These are phyloP conservation scores for Gnetum montanum DNA, from an alignment of 75 land plant species.

Conservation along the genomic window DNA sequence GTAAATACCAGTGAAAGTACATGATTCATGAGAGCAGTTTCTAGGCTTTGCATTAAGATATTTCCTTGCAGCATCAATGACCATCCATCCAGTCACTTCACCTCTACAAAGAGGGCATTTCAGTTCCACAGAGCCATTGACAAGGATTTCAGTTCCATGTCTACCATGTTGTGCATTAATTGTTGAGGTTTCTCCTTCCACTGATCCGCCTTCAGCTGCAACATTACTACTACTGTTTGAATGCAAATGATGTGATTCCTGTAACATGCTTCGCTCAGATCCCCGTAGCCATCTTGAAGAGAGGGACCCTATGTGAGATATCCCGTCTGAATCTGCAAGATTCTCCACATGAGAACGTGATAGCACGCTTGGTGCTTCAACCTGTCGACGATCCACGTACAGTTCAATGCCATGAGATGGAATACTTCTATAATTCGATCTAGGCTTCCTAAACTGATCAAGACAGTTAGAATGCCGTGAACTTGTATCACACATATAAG, in stretches of 20 bases:
- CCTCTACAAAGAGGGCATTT: constrained; percentile 74
- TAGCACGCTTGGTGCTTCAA: neutral
- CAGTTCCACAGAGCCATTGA: constrained; percentile 13
- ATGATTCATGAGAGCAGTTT: constrained; percentile 59
- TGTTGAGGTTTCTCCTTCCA: constrained; percentile 2
- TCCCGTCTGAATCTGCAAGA: neutral
- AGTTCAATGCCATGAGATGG: neutral
- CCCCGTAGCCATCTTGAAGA: neutral
- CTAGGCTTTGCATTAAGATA: constrained; percentile 45
- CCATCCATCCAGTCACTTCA: constrained; percentile 43
- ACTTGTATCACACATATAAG: constrained; percentile 85
- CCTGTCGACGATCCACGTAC: neutral
- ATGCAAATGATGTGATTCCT: neutral
- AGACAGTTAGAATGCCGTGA: constrained; percentile 78
- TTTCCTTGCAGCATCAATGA: constrained; percentile 46
- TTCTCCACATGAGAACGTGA: neutral
- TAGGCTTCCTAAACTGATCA: constrained; percentile 60
- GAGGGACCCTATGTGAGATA: neutral
- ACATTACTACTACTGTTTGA: neutral
- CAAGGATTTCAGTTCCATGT: neutral
- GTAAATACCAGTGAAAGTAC: constrained; percentile 58
- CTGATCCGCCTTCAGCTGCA: neutral
- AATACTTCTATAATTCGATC: neutral
- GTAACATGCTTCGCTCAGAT: too few species aligned
- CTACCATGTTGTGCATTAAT: neutral